These are phyloP conservation scores for Linderniella brevidens DNA, from an alignment of 257 asterid species.

Conservation along the genomic window DNA sequence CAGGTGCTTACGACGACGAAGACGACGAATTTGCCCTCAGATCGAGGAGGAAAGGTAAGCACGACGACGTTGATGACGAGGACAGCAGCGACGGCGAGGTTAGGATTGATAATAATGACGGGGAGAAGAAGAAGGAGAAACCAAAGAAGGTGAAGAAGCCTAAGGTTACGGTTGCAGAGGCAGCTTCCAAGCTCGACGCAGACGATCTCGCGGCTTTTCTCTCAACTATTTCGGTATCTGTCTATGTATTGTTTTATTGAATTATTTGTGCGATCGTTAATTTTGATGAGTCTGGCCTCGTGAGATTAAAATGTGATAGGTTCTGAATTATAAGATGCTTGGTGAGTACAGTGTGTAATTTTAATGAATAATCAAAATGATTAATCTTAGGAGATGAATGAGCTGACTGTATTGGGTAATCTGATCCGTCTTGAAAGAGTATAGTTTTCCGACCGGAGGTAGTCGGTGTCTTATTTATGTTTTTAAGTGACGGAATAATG, in stretches of 20 bases:
- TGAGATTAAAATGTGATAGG: neutral
- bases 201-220: slow-evolving; percentile 51
- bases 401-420: no score
- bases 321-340: no score
- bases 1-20: slow-evolving; percentile 28
- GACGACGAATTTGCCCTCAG: slow-evolving; percentile 13
- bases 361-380: no score
- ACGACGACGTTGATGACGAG: slow-evolving; percentile 19
- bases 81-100: slow-evolving; percentile 21
- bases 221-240: slow-evolving; percentile 33
- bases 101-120: slow-evolving; percentile 26
- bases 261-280: slow-evolving; percentile 1
- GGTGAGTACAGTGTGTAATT: no score
- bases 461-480: no score
- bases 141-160: slow-evolving; percentile 54
- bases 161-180: slow-evolving; percentile 60
- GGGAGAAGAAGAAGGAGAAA: slow-evolving; percentile 51
- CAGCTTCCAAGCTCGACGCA: slow-evolving; percentile 60
- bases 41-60: slow-evolving; percentile 19
- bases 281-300: neutral
- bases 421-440: no score
- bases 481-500: no score
- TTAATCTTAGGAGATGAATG: no score
- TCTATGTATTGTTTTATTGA: slow-evolving; percentile 4
- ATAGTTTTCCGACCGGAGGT: no score